Conservation (phyloP, 176 grass and related monocot species). For the Microstegium vimineum region DNA sequence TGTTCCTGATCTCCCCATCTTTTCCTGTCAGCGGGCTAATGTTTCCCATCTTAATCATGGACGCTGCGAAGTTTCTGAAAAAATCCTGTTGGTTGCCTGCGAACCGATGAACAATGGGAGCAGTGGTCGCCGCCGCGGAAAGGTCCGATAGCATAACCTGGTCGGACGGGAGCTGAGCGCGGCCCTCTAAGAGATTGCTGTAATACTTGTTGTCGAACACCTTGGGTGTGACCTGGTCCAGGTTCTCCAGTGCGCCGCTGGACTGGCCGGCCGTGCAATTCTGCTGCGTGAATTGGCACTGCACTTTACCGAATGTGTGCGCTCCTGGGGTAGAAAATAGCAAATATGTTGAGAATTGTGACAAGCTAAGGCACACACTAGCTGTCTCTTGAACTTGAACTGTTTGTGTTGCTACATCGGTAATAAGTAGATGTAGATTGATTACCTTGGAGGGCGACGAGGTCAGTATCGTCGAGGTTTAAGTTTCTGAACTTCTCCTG, state of each 20-base stretch:
- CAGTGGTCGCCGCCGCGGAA: background rate
- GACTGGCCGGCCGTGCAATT: background rate
- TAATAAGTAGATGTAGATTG: background rate
- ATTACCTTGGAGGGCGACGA: constrained; percentile 48
- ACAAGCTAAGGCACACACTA: too few relatives aligned
- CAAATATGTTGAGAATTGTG: too few relatives aligned
- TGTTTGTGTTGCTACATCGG: background rate
- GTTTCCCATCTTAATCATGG: constrained; percentile 66
- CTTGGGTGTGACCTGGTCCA: constrained; percentile 39
- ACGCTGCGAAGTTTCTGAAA: constrained; percentile 33
- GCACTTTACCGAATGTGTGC: background rate
- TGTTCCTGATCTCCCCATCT: constrained; percentile 39
- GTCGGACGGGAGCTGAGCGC: constrained; percentile 35
- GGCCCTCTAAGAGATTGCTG: constrained; percentile 3
- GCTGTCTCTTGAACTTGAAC: too few relatives aligned
- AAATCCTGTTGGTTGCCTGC: constrained; percentile 25
- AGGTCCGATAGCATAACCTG: constrained; percentile 29
- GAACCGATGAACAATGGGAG: constrained; percentile 28
- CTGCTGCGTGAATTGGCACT: background rate
- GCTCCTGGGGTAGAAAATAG: background rate
- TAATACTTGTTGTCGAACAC: constrained; percentile 51
- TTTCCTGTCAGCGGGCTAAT: constrained; percentile 37
- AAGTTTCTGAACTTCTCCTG: constrained; percentile 42
- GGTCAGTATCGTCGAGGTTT: constrained; percentile 36
- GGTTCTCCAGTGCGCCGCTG: constrained; percentile 8